A percentile compares a stretch with the other conserved stretches of the same genome.
Conservation (phyloP, 441 rosid genomes). For the Pelargonium fulgidum region DNA sequence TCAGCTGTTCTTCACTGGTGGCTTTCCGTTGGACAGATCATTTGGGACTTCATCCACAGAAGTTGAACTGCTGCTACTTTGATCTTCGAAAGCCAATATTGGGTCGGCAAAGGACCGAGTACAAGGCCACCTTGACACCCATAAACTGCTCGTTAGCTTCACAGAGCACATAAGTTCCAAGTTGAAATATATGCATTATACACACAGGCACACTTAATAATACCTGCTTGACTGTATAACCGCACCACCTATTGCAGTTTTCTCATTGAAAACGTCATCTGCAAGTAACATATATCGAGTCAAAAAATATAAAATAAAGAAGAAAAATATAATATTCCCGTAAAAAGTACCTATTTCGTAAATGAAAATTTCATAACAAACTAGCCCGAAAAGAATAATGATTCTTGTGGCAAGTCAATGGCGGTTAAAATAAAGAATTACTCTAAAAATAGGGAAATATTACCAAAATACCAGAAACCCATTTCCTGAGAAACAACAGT, state of each 20-base stretch:
- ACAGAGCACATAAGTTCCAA: background rate
- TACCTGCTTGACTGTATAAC: conserved; percentile 8
- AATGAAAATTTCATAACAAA: too few relatives aligned
- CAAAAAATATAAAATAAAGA: background rate
- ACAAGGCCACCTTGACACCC: background rate
- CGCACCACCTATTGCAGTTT: conserved; percentile 5
- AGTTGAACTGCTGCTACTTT: conserved; percentile 8
- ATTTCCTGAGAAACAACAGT: too few relatives aligned
- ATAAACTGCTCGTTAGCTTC: background rate
- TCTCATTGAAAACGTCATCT: conserved; percentile 3
- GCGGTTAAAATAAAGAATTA: too few relatives aligned
- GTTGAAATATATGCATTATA: background rate
- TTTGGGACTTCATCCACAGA: conserved; percentile 3
- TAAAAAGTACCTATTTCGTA: too few relatives aligned
- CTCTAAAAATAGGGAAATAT: too few relatives aligned
- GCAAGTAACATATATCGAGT: background rate
- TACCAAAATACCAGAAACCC: too few relatives aligned
- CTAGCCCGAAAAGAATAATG: too few relatives aligned
- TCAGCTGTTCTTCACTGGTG: background rate
- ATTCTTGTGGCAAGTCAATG: too few relatives aligned
- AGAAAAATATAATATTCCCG: background rate
- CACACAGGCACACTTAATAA: background rate
- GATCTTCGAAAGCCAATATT: conserved; percentile 2
- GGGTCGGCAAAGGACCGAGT: conserved; percentile 6
- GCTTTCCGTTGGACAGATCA: conserved; percentile 1